A percentile compares a stretch with the other conserved stretches of the same genome.
These are phyloP conservation scores for Auricularia heimuer DNA, from an alignment of 768 basidiomycete species.

Conservation along the genomic window DNA sequence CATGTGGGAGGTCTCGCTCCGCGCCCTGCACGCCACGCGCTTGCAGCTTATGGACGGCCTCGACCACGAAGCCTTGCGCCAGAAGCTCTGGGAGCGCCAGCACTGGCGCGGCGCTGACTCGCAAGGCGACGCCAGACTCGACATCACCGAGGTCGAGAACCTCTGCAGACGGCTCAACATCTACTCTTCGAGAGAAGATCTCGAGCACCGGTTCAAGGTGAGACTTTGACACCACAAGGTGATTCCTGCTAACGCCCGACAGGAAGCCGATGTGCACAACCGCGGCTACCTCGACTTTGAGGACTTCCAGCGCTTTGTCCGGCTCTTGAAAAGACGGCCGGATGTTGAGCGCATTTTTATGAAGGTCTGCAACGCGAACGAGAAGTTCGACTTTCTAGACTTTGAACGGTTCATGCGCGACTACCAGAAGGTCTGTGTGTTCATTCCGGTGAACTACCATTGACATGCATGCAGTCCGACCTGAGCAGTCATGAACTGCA, in stretches of 20 bases:
- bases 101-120: constrained; percentile 72
- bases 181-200: constrained; percentile 41
- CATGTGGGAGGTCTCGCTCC: constrained; percentile 56
- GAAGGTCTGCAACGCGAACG: constrained; percentile 24
- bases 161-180: constrained; percentile 66
- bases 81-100: constrained; percentile 68
- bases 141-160: constrained; percentile 61
- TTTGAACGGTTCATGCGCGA: constrained; percentile 45
- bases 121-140: constrained; percentile 48
- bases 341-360: constrained; percentile 65
- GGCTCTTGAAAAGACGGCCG: constrained; percentile 70
- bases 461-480: constrained; percentile 18
- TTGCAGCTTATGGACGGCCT: constrained; percentile 61
- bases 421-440: constrained; percentile 36
- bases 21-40: constrained; percentile 52
- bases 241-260: constrained; percentile 25
- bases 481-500: constrained; percentile 21
- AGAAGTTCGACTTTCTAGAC: constrained; percentile 25
- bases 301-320: constrained; percentile 77
- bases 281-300: constrained; percentile 61
- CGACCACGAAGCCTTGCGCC: constrained; percentile 30
- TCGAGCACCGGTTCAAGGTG: constrained; percentile 45
- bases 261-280: constrained; percentile 44
- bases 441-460: neutral
- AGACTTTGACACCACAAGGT: constrained; percentile 22